Conservation (phyloP, 139 green algal species). For the Chlamydomonas incerta region DNA sequence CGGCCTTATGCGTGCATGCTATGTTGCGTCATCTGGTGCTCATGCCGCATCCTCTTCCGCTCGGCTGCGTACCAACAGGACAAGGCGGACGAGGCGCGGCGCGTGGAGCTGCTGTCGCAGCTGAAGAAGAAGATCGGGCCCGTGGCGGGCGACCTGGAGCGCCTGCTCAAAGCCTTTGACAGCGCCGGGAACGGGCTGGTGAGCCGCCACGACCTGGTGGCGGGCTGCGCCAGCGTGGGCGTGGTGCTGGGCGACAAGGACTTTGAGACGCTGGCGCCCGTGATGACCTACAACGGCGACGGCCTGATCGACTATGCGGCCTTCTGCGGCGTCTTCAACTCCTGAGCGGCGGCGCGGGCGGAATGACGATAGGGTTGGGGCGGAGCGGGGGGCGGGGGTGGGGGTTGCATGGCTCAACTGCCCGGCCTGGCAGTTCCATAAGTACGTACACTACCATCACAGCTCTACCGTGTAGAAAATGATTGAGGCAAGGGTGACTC, state of each 20-base stretch:
- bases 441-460: too few relatives aligned
- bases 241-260: conserved; percentile 71
- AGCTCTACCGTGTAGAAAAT: too few relatives aligned
- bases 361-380: too few relatives aligned
- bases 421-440: too few relatives aligned
- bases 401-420: too few relatives aligned
- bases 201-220: conserved; percentile 52
- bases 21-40: too few relatives aligned
- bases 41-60: too few relatives aligned
- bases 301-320: conserved; percentile 50
- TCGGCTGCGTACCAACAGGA: conserved; percentile 34
- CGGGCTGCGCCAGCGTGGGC: conserved; percentile 66
- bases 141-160: conserved; percentile 46
- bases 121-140: conserved; percentile 56
- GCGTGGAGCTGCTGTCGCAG: conserved; percentile 42
- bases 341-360: neutral
- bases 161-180: conserved; percentile 45
- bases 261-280: conserved; percentile 50
- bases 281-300: conserved; percentile 48
- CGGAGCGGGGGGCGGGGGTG: too few relatives aligned
- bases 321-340: conserved; percentile 48
- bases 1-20: too few relatives aligned
- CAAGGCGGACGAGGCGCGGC: conserved; percentile 41
- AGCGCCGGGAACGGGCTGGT: conserved; percentile 41
- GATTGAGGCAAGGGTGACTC: too few relatives aligned